Evolutionary conservation across 805 yeast genomes (phyloP), one percentile per base, ranked within the genome.

Genomic region (Debaryomyces prosopidis): DNA sequence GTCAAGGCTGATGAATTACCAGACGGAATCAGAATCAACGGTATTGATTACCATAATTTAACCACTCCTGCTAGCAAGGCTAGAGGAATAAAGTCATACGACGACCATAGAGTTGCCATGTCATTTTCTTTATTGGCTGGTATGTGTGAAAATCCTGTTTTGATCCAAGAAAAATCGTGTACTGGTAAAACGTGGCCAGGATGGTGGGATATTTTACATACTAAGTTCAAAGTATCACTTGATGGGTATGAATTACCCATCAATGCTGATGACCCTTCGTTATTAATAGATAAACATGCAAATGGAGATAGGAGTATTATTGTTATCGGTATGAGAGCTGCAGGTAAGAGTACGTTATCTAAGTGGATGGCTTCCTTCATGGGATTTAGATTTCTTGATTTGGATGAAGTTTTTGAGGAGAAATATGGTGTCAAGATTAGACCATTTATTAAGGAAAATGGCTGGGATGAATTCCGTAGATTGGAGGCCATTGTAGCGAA

Each of bases 181-280:
- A 95, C 97, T 1, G 95, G 92, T 46, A 94, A 94, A 71, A 94
- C 99, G 0, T 94, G 99, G 99, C 99, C 99, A 16, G 98, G 97
- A 32, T 94, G 99, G 99, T 94, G 99, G 99, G 99, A 94, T 68
- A 79, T 84, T 30, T 73, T 94, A 51, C 90, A 84, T 61, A 78
- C 86, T 40, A 68, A 76, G 39, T 80, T 94, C 56, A 77, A 82
- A 16, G 85, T 80, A 19, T 57, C 66, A 9, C 65, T 94, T 31
- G 86, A 82, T 57, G 99, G 99, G 19, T 75, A 74, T 55, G 95
- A 87, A 59, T 76, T 79, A 5, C 56, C 64, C 9, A 48, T 50
- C 8, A 47, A 48, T 39, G 42, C 46, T 44, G 54, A 48, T 14
- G 55, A 52, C 33, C 48, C 53, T 18, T 44, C 55, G 9, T 53